A percentile compares a stretch with the other conserved stretches of the same genome.
Evolutionary conservation across 805 yeast species (phyloP).

Genomic region (Dipodascopsis uninucleata): DNA sequence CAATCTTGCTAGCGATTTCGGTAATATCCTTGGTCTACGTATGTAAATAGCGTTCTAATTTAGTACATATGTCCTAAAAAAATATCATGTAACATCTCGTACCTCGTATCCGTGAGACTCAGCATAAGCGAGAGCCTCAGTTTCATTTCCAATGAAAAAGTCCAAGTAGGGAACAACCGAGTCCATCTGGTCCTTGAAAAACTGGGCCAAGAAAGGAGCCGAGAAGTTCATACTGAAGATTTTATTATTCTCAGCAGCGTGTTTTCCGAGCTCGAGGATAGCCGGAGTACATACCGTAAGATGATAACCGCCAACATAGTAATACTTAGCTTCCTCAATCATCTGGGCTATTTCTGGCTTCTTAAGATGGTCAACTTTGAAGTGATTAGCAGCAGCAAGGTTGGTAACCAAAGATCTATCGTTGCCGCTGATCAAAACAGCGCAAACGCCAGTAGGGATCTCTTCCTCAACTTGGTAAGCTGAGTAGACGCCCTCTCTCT

Average conservation of each 20-base stretch:
- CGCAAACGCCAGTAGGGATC: conserved; percentile 94
- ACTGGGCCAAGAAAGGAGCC: conserved; percentile 95
- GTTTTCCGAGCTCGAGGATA: conserved; percentile 81
- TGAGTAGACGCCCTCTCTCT: conserved; percentile 81
- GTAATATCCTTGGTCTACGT: conserved; percentile 55
- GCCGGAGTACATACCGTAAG: conserved; percentile 97
- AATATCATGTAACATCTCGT: not conserved
- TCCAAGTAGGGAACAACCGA: conserved; percentile 81
- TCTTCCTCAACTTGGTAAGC: conserved; percentile 67
- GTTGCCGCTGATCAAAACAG: conserved; percentile 83
- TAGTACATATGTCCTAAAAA: not conserved
- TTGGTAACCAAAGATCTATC: conserved; percentile 94
- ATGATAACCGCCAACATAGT: conserved; percentile 98
- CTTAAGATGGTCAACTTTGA: conserved; percentile 82
- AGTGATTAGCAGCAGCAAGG: conserved; percentile 96
- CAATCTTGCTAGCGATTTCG: conserved; percentile 78
- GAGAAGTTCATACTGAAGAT: conserved; percentile 75
- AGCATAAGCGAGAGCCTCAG: conserved; percentile 94
- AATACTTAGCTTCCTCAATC: conserved; percentile 76
- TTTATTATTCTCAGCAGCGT: conserved; percentile 80
- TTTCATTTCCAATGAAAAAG: conserved; percentile 88
- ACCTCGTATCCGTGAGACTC: conserved; percentile 65
- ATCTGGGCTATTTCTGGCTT: conserved; percentile 83
- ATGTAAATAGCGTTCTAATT: not conserved
- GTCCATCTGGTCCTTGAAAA: conserved; percentile 89